A percentile compares a stretch with the other conserved stretches of the same genome.
Conservation (phyloP, 2,329 filamentous ascomycete species). For the Drechslerella coelobrocha region DNA sequence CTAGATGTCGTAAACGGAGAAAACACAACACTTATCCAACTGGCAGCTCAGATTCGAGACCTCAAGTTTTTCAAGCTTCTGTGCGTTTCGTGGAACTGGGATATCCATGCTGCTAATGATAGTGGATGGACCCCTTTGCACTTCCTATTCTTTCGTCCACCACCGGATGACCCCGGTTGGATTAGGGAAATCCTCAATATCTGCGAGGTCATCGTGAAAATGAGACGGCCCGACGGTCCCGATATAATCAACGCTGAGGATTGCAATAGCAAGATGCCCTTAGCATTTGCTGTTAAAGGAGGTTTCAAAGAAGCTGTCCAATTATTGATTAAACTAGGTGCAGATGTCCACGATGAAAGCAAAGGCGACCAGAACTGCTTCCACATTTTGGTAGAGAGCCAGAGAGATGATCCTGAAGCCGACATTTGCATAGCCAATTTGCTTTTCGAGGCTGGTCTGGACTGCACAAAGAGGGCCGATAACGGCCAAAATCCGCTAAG, state of each 20-base stretch:
- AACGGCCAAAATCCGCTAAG: neutral
- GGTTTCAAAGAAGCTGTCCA: constrained; percentile 11
- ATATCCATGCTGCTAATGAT: neutral
- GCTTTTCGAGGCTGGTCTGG: constrained; percentile 17
- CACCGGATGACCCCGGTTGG: neutral
- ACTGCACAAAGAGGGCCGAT: neutral
- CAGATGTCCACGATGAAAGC: constrained; percentile 18
- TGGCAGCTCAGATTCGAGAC: too few species aligned
- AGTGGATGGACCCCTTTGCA: constrained; percentile 5
- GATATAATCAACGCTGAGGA: constrained; percentile 22
- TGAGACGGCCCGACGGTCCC: neutral
- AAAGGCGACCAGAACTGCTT: neutral
- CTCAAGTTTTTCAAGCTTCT: constrained; percentile 2
- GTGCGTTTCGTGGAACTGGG: constrained; percentile 10
- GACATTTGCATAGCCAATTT: constrained; percentile 6
- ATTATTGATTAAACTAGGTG: constrained; percentile 14
- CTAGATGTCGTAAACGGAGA: neutral
- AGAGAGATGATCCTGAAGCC: neutral
- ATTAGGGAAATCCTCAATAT: constrained; percentile 10
- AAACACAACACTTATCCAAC: too few species aligned
- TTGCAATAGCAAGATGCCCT: neutral
- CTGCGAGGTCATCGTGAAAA: constrained; percentile 16
- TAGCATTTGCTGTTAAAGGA: constrained; percentile 10
- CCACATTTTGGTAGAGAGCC: neutral
- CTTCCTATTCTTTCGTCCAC: neutral